Evolutionary conservation across 306 rosid species (phyloP), one percentile per base, ranked within the genome.

Genomic region (Psophocarpus tetragonolobus): DNA sequence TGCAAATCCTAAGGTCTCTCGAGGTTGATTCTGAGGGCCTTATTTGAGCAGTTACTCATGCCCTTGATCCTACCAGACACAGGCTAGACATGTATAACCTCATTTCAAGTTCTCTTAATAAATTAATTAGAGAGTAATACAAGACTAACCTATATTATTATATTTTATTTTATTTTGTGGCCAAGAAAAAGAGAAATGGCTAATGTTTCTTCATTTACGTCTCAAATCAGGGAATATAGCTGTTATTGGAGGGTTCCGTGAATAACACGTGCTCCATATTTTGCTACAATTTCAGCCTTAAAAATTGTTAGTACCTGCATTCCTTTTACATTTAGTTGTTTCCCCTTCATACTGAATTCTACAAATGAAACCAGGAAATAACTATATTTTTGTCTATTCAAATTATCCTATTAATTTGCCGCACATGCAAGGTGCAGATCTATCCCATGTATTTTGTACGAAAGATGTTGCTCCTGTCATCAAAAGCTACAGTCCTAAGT

Each of bases 251-350:
- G 98, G 98, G 29, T 95, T 97, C 80, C 98, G 98, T 60, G 98
- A 95, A 80, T 95, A 95, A 95, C 98, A 0, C 97, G 98, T 44
- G 98, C 98, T 74, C 98, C 98, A 47, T 95, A 92, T 73, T 95
- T 92, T 79, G 91, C 98, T 47, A 97, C 98, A 36, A 91, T 95
- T 85, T 91, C 98, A 20, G 97, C 98, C 68, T 85, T 79, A 24
- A 66, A 66, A 66, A 23, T 66, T 66, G 68, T 62, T 60, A 60
- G 67, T 30, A 15, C 13, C 38, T 14, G 38, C 24, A 27, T 23
- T 29, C 13, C n/a, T 30, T 60, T 62, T 15, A 4, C n/a, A n/a
- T 62, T 9, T 62, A 32, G n/a, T 26, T 6, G 32, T 62, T 17
- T 17, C 26, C 3, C 39, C 0, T 29, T 27, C 21, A n/a, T 38